Conservation (phyloP, 129 eudicot genomes). For the Oenanthe sinensis region DNA sequence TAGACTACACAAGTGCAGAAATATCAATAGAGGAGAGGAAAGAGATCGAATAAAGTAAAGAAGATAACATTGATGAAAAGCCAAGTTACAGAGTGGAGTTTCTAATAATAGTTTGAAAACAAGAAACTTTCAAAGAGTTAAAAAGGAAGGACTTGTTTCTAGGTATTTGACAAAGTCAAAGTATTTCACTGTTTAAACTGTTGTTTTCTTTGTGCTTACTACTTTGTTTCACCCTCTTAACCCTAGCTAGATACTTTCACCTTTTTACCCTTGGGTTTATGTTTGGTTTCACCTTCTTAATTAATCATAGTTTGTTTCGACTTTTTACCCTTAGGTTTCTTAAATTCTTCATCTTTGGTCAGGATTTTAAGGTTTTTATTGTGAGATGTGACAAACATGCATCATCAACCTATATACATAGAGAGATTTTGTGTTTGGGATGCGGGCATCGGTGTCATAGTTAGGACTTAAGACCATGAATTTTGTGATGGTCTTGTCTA, state of each 20-base stretch:
- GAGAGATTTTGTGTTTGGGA: neutral
- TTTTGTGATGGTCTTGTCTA: conserved; percentile 8
- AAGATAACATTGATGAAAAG: neutral
- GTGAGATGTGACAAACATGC: neutral
- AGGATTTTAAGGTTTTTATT: conserved; percentile 1
- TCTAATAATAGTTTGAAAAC: conserved; percentile 33
- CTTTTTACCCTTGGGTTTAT: conserved; percentile 18
- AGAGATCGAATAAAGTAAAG: neutral
- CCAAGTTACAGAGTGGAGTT: conserved; percentile 16
- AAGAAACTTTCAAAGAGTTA: conserved; percentile 25
- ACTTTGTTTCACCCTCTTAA: conserved; percentile 23
- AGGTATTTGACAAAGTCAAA: conserved; percentile 35
- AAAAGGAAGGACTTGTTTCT: conserved; percentile 17
- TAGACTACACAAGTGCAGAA: neutral
- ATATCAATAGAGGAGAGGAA: neutral
- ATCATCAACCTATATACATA: conserved; percentile 1
- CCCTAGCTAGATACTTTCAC: conserved; percentile 30
- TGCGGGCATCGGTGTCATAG: neutral
- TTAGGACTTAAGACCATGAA: neutral
- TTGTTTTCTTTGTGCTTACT: conserved; percentile 18
- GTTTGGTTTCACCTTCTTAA: neutral
- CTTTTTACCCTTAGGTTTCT: neutral
- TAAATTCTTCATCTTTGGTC: neutral
- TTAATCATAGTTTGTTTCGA: neutral
- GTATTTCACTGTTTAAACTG: conserved; percentile 19